These are phyloP conservation scores for Lactarius pseudohatsudake DNA, from an alignment of 768 basidiomycete species.

Conservation along the genomic window DNA sequence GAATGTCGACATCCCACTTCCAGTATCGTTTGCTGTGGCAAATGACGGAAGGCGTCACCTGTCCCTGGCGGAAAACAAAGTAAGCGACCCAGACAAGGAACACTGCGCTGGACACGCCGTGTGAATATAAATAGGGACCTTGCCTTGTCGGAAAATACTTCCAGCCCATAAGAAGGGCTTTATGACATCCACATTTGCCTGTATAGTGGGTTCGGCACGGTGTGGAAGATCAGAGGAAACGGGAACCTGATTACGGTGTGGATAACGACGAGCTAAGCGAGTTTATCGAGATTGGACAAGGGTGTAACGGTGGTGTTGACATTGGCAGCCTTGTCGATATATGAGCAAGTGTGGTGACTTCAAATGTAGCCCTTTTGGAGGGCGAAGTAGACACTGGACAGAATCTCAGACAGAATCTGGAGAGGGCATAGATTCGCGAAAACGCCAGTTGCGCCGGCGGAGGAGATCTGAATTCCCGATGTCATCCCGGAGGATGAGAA, in stretches of 20 bases:
- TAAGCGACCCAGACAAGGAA: neutral
- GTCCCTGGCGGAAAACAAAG: conserved; percentile 20
- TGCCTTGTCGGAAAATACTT: conserved; percentile 44
- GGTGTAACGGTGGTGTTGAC: conserved; percentile 42
- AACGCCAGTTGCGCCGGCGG: conserved; percentile 22
- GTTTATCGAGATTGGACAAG: conserved; percentile 34
- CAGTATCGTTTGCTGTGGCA: neutral
- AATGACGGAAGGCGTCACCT: neutral
- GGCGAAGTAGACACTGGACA: conserved; percentile 41
- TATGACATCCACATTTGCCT: conserved; percentile 51
- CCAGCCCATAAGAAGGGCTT: conserved; percentile 54
- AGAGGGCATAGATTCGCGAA: neutral
- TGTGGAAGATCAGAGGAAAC: neutral
- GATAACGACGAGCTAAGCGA: conserved; percentile 47
- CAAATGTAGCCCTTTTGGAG: conserved; percentile 37
- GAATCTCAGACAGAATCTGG: conserved; percentile 51
- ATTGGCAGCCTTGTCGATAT: conserved; percentile 42
- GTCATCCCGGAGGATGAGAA: neutral
- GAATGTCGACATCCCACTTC: neutral
- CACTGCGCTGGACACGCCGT: conserved; percentile 38
- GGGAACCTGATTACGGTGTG: conserved; percentile 34
- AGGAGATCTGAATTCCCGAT: conserved; percentile 19
- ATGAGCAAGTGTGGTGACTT: conserved; percentile 47
- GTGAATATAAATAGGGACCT: conserved; percentile 53
- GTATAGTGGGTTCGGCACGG: conserved; percentile 10